phyloP scores from a whole-genome alignment of 306 rosid species.

The Ceratonia siliqua region DNA sequence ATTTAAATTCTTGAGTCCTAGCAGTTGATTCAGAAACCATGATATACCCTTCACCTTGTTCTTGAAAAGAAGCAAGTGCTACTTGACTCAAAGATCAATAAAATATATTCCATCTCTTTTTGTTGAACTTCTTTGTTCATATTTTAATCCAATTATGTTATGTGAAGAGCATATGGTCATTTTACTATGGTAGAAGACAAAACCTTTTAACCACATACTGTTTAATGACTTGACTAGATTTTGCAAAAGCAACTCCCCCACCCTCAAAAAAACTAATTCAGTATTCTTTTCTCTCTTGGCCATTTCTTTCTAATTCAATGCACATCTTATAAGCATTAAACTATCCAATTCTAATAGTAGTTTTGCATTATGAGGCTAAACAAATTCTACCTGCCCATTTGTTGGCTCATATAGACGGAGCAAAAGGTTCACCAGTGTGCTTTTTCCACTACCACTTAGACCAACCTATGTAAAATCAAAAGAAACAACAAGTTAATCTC shows the following conservation, averaged over 20 bases:
- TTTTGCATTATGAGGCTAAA: slow-evolving; percentile 15
- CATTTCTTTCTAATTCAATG: slow-evolving; percentile 1
- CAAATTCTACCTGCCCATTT: slow-evolving; percentile 76
- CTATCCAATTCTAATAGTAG: not conserved
- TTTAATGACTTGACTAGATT: not conserved
- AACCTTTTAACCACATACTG: slow-evolving; percentile 1
- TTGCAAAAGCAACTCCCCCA: slow-evolving; percentile 1
- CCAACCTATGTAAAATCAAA: slow-evolving; percentile 65
- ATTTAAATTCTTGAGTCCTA: not conserved
- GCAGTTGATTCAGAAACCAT: not conserved
- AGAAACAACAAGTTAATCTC: slow-evolving; percentile 33
- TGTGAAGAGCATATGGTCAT: slow-evolving; percentile 13
- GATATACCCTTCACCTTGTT: not conserved
- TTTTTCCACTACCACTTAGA: slow-evolving; percentile 97
- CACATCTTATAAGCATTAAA: not conserved
- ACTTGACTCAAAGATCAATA: not conserved
- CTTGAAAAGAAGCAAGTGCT: not conserved
- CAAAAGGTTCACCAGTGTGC: slow-evolving; percentile 92
- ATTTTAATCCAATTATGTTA: not conserved
- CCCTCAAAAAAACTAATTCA: not conserved
- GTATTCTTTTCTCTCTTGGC: not conserved
- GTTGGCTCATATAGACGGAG: slow-evolving; percentile 96
- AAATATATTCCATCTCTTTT: not conserved
- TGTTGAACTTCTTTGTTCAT: not conserved
- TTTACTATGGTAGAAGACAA: not conserved